Evolutionary conservation across 306 rosid species (phyloP).

Genomic region (Carpinus fangiana): DNA sequence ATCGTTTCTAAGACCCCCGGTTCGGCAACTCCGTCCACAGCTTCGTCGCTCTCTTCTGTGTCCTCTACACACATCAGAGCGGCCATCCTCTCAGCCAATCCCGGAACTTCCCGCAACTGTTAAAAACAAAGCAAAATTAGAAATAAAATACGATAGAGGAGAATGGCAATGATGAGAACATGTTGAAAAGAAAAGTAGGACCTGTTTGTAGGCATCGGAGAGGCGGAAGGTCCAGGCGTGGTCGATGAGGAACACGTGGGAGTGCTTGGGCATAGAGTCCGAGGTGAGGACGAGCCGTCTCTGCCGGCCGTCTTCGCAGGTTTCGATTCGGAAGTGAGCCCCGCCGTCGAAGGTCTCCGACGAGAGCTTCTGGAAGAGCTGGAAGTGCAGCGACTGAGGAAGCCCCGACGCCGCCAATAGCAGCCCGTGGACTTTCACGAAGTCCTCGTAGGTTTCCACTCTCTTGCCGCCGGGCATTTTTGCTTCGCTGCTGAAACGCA

Average conservation of each 20-base stretch:
- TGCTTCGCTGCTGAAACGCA: neutral
- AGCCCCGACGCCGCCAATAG: constrained; percentile 72
- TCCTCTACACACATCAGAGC: constrained; percentile 81
- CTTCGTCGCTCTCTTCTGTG: constrained; percentile 38
- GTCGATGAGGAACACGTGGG: constrained; percentile 80
- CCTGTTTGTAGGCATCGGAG: constrained; percentile 85
- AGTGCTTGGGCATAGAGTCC: constrained; percentile 50
- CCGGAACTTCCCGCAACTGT: constrained; percentile 76
- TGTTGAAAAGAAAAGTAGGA: constrained; percentile 9
- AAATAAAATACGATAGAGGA: neutral
- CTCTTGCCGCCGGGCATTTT: constrained; percentile 31
- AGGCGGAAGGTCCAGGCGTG: constrained; percentile 99
- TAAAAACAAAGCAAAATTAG: neutral
- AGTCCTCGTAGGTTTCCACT: constrained; percentile 72
- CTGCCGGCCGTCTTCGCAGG: constrained; percentile 53
- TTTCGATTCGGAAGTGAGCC: constrained; percentile 67
- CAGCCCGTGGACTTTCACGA: constrained; percentile 65
- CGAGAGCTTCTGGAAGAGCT: constrained; percentile 69
- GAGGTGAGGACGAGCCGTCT: constrained; percentile 68
- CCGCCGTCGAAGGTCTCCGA: constrained; percentile 84
- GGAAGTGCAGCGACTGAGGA: constrained; percentile 55
- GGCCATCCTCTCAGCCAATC: constrained; percentile 89
- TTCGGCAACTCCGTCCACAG: constrained; percentile 23
- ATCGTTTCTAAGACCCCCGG: constrained; percentile 41
- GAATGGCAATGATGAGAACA: neutral